Conservation (phyloP, 2,329 filamentous ascomycete genomes). For the Fusarium papillatum region DNA sequence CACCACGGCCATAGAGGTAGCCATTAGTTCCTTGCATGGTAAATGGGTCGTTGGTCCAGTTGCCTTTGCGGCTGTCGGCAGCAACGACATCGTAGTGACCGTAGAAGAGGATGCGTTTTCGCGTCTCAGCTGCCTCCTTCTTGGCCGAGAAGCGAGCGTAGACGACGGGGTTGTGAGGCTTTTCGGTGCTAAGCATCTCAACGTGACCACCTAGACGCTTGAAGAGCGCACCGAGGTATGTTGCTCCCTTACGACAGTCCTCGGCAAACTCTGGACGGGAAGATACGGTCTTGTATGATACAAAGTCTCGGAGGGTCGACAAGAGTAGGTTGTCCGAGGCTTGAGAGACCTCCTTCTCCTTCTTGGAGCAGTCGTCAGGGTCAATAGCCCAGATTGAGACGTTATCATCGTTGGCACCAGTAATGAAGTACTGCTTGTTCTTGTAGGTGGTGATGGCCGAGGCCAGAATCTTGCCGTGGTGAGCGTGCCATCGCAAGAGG, state of each 20-base stretch:
- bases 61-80: slow-evolving; percentile 84
- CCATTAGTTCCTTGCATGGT: slow-evolving; percentile 90
- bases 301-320: slow-evolving; percentile 85
- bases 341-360: slow-evolving; percentile 55
- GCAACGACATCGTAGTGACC: slow-evolving; percentile 98
- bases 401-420: slow-evolving; percentile 92
- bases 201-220: slow-evolving; percentile 92
- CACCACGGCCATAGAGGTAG: slow-evolving; percentile 95
- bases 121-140: slow-evolving; percentile 71
- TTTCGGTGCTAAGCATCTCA: slow-evolving; percentile 88
- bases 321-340: slow-evolving; percentile 68
- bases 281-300: slow-evolving; percentile 93
- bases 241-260: slow-evolving; percentile 93
- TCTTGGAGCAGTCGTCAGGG: slow-evolving; percentile 49
- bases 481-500: slow-evolving; percentile 83
- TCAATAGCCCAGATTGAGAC: slow-evolving; percentile 90
- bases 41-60: slow-evolving; percentile 92
- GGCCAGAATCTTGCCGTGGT: slow-evolving; percentile 88
- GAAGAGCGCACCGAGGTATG: slow-evolving; percentile 90
- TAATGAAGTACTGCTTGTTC: slow-evolving; percentile 87
- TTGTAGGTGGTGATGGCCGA: slow-evolving; percentile 82
- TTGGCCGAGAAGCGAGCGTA: slow-evolving; percentile 89
- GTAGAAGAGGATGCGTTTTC: slow-evolving; percentile 95
- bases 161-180: slow-evolving; percentile 91
- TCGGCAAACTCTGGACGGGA: slow-evolving; percentile 88